Conservation (phyloP, 495 filamentous ascomycete genomes). For the Xylaria longipes region DNA sequence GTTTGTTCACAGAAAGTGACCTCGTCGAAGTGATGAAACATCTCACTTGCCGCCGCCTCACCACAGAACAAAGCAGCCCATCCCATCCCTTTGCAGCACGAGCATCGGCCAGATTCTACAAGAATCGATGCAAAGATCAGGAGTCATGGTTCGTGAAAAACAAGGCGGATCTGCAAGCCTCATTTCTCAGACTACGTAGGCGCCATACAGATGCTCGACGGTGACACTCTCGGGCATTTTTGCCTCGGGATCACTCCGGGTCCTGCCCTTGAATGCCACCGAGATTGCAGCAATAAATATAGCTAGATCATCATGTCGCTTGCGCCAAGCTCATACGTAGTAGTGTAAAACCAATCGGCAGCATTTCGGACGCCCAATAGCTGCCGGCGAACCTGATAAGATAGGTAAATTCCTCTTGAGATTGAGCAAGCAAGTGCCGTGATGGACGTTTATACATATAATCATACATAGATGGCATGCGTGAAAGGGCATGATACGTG, state of each 20-base stretch:
- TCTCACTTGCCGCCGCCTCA: constrained; percentile 11
- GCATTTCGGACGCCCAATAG: constrained; percentile 14
- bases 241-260: constrained; percentile 34
- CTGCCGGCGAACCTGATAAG: constrained; percentile 3
- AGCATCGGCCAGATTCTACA: constrained; percentile 5
- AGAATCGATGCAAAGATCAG: constrained; percentile 19
- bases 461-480: constrained; percentile 13
- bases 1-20: constrained; percentile 24
- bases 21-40: constrained; percentile 4
- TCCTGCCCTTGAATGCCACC: constrained; percentile 24
- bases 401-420: constrained; percentile 5
- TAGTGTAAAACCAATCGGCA: neutral
- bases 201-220: neutral
- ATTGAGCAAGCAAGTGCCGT: constrained; percentile 1
- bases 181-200: neutral
- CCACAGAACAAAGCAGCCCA: neutral
- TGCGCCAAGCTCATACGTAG: neutral
- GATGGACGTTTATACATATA: constrained; percentile 15
- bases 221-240: constrained; percentile 4
- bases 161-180: constrained; percentile 22
- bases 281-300: constrained; percentile 29
- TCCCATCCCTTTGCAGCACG: neutral
- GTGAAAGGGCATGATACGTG: constrained; percentile 16
- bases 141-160: constrained; percentile 8
- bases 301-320: neutral